These are phyloP conservation scores for Simmondsia chinensis DNA, from an alignment of 148 eudicot species.

Conservation along the genomic window DNA sequence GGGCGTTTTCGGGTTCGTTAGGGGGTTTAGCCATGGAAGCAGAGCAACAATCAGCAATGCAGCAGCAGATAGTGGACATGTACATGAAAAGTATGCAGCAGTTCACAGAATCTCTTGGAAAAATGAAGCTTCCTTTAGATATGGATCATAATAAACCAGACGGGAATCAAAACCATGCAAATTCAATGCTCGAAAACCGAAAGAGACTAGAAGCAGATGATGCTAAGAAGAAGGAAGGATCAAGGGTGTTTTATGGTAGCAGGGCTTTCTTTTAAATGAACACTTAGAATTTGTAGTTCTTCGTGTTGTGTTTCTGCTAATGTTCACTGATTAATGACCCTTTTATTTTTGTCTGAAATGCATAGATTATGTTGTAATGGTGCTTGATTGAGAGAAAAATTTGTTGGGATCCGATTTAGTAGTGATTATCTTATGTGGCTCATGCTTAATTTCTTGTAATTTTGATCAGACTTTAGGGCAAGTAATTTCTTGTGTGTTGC, in stretches of 20 bases:
- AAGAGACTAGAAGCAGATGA: slow-evolving; percentile 26
- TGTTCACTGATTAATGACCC: too few species aligned
- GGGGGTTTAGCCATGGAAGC: slow-evolving; percentile 29
- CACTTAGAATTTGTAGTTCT: too few species aligned
- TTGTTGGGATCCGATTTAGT: too few species aligned
- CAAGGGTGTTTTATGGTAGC: slow-evolving; percentile 80
- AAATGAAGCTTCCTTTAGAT: slow-evolving; percentile 82
- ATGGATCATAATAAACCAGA: slow-evolving; percentile 23
- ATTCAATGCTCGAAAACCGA: slow-evolving; percentile 13
- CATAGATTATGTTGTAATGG: too few species aligned
- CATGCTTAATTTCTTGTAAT: too few species aligned
- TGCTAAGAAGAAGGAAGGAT: slow-evolving; percentile 46
- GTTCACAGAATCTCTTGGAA: slow-evolving; percentile 63
- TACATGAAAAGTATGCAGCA: slow-evolving; percentile 83
- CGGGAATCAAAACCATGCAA: slow-evolving; percentile 17
- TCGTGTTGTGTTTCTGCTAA: too few species aligned
- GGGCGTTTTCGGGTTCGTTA: slow-evolving; percentile 18
- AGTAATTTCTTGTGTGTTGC: too few species aligned
- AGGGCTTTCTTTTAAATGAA: slow-evolving; percentile 54
- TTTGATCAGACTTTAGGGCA: too few species aligned
- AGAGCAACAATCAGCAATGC: slow-evolving; percentile 67
- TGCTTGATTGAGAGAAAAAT: too few species aligned
- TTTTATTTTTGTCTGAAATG: too few species aligned
- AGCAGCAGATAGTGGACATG: slow-evolving; percentile 77
- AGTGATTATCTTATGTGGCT: too few species aligned